Conservation (phyloP, 2,329 filamentous ascomycete species). For the Claviceps purpurea region DNA sequence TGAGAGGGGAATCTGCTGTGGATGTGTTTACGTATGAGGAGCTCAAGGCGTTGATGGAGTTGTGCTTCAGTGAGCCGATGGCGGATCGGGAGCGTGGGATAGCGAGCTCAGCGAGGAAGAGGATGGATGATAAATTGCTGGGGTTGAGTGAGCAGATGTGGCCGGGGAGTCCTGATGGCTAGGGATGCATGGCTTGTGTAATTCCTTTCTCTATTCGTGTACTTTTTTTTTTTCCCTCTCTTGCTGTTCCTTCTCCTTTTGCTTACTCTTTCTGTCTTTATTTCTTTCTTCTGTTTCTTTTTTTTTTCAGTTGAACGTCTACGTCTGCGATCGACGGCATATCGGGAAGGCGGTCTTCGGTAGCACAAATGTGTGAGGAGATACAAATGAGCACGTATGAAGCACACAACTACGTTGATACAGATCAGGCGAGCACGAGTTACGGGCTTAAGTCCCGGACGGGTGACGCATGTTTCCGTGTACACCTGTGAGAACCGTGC, state of each 20-base stretch:
- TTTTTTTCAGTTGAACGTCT: not conserved
- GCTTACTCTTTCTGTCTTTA: not conserved
- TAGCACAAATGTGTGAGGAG: not conserved
- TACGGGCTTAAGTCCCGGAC: too few relatives aligned
- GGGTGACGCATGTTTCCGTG: too few relatives aligned
- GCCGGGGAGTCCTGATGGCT: slow-evolving; percentile 27
- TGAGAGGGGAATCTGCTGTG: slow-evolving; percentile 12
- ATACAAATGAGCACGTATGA: too few relatives aligned
- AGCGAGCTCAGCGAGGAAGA: slow-evolving; percentile 50
- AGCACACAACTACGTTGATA: too few relatives aligned
- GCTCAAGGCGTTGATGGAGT: slow-evolving; percentile 50
- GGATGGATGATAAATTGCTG: slow-evolving; percentile 56
- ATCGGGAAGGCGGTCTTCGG: not conserved
- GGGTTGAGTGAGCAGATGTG: slow-evolving; percentile 62
- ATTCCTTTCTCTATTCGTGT: not conserved
- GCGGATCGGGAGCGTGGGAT: slow-evolving; percentile 55
- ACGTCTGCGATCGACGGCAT: not conserved
- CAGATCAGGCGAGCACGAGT: too few relatives aligned
- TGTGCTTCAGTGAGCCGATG: slow-evolving; percentile 55
- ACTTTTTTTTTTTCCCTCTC: not conserved
- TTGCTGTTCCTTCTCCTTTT: not conserved
- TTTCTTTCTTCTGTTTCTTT: not conserved
- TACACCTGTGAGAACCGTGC: too few relatives aligned
- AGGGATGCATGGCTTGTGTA: not conserved
- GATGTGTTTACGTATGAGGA: slow-evolving; percentile 51